A percentile compares a stretch with the other conserved stretches of the same genome.
These are phyloP conservation scores for Heracleum sosnowskyi DNA, from an alignment of 129 eudicot genomes.

Conservation along the genomic window DNA sequence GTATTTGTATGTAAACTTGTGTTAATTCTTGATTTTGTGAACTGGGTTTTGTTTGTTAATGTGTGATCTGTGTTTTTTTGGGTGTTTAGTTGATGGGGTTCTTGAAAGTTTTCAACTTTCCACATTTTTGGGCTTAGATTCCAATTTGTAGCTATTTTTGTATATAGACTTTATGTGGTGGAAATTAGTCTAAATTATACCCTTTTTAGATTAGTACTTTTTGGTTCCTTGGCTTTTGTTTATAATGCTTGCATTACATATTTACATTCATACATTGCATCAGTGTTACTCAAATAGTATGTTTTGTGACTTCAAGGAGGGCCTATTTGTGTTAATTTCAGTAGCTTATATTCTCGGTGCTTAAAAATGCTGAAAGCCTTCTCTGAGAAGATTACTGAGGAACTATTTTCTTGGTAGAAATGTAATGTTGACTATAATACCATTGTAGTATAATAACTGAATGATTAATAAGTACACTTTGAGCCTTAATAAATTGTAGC, in stretches of 20 bases:
- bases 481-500: not conserved
- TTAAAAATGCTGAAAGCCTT: not conserved
- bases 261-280: slow-evolving; percentile 1
- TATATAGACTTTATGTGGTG: slow-evolving; percentile 10
- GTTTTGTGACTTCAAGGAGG: slow-evolving; percentile 4
- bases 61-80: slow-evolving; percentile 25
- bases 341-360: not conserved
- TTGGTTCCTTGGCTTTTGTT: slow-evolving; percentile 4
- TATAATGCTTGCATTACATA: slow-evolving; percentile 10
- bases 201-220: slow-evolving; percentile 9
- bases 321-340: not conserved
- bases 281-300: slow-evolving; percentile 10
- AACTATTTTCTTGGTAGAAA: not conserved
- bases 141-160: not conserved
- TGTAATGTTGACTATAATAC: not conserved
- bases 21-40: slow-evolving; percentile 15
- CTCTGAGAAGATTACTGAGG: not conserved
- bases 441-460: not conserved
- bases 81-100: slow-evolving; percentile 24
- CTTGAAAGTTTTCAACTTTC: not conserved
- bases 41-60: slow-evolving; percentile 14
- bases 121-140: slow-evolving; percentile 18
- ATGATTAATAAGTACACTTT: not conserved
- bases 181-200: not conserved
- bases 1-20: slow-evolving; percentile 11